These are phyloP conservation scores for Yamadazyma friedrichii DNA, from an alignment of 1,139 yeast species.

Conservation along the genomic window DNA sequence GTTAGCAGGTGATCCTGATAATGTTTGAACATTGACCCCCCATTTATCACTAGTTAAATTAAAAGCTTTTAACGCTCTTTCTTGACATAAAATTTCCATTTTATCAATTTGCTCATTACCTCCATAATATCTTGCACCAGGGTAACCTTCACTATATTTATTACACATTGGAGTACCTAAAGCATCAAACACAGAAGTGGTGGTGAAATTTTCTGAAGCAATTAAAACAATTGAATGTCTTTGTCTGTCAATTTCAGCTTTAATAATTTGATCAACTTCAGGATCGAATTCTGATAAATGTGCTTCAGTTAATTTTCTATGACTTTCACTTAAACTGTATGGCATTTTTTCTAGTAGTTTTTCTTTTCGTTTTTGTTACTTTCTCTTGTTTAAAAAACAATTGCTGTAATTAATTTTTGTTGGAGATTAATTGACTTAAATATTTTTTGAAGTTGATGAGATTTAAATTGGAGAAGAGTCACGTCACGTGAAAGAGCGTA, in stretches of 20 bases:
- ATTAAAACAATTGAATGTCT: slow-evolving; percentile 90
- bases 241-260: slow-evolving; percentile 90
- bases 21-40: slow-evolving; percentile 97
- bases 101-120: slow-evolving; percentile 94
- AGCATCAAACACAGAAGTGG: slow-evolving; percentile 94
- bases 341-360: slow-evolving; percentile 38
- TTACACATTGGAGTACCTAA: slow-evolving; percentile 96
- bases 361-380: too few relatives aligned
- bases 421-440: background rate
- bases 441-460: background rate
- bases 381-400: too few relatives aligned
- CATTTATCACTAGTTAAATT: slow-evolving; percentile 75
- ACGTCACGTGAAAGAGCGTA: slow-evolving; percentile 3
- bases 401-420: background rate
- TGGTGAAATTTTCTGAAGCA: slow-evolving; percentile 96
- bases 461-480: slow-evolving; percentile 2
- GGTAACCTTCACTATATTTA: slow-evolving; percentile 86
- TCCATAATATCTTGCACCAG: slow-evolving; percentile 87
- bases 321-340: slow-evolving; percentile 46
- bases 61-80: slow-evolving; percentile 90
- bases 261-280: slow-evolving; percentile 76
- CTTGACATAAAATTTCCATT: slow-evolving; percentile 87
- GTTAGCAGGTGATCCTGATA: slow-evolving; percentile 97
- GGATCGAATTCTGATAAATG: slow-evolving; percentile 71
- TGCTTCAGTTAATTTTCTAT: slow-evolving; percentile 58